A percentile compares a stretch with the other conserved stretches of the same genome.
Evolutionary conservation across 352 stramenopile genomes (phyloP).

Genomic region (Saprolegnia diclina): DNA sequence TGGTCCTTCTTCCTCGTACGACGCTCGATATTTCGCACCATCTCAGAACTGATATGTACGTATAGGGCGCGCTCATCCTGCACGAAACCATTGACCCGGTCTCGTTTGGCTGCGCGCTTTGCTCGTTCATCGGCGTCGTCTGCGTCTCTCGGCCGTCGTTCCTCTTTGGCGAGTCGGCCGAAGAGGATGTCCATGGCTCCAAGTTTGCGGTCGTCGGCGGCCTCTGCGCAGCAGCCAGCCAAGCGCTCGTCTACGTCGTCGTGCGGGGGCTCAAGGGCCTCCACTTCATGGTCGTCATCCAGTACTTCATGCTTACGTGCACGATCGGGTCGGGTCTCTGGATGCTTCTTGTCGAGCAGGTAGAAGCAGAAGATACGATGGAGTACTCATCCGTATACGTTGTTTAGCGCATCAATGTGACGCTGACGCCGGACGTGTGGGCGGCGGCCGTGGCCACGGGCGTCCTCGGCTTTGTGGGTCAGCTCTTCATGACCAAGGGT

Average conservation of each 20-base stretch:
- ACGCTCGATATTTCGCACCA: background rate
- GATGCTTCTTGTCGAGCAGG: conserved; percentile 44
- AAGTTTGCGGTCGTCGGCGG: conserved; percentile 32
- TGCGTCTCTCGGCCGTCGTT: conserved; percentile 42
- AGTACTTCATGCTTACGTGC: conserved; percentile 78
- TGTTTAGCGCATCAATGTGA: conserved; percentile 30
- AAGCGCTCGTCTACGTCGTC: conserved; percentile 64
- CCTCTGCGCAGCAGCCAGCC: conserved; percentile 35
- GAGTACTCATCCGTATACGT: background rate
- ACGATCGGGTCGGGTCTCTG: conserved; percentile 42
- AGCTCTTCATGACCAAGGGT: conserved; percentile 67
- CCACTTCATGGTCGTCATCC: conserved; percentile 53
- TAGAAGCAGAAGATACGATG: conserved; percentile 21
- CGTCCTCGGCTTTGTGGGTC: conserved; percentile 60
- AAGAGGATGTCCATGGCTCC: conserved; percentile 32
- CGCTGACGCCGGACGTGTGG: conserved; percentile 38
- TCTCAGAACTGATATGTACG: too few relatives aligned
- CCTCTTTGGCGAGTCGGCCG: conserved; percentile 38
- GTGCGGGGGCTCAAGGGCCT: conserved; percentile 59
- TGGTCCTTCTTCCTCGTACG: conserved; percentile 62
- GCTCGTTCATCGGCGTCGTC: conserved; percentile 43
- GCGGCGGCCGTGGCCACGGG: conserved; percentile 44
- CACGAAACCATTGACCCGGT: conserved; percentile 38
- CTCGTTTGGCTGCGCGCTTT: conserved; percentile 33
- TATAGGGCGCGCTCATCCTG: conserved; percentile 38